Evolutionary conservation across 129 eudicot genomes (phyloP).

Genomic region (Rutidosis leptorrhynchoides): DNA sequence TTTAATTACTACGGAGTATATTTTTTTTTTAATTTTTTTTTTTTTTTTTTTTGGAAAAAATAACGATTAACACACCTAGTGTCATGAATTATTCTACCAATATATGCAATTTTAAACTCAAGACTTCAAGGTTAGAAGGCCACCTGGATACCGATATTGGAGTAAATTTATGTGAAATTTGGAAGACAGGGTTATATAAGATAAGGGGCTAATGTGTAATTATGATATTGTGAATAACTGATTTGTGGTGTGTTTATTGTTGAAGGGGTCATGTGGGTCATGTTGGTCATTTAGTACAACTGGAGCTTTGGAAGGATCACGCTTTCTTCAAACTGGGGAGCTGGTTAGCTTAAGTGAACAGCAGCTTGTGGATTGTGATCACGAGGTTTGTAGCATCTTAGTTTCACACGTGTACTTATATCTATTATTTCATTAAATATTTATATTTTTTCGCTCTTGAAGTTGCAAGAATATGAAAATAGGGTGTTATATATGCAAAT

Average conservation of each 20-base stretch:
- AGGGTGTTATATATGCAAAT: neutral
- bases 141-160: no score
- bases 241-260: conserved; percentile 2
- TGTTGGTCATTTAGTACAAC: conserved; percentile 98
- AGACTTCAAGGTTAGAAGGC: no score
- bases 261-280: conserved; percentile 89
- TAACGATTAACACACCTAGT: no score
- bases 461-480: neutral
- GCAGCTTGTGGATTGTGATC: conserved; percentile 96
- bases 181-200: no score
- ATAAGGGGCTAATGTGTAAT: no score
- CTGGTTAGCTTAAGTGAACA: conserved; percentile 95
- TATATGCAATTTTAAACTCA: neutral
- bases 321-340: conserved; percentile 77
- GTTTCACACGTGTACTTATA: no score
- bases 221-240: no score
- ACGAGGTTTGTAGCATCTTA: conserved; percentile 52
- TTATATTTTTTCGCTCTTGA: neutral
- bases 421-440: neutral
- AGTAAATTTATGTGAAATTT: no score
- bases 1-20: no score
- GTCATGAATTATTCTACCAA: no score
- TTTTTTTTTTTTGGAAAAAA: no score
- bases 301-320: conserved; percentile 92
- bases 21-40: no score